Evolutionary conservation across 2,329 filamentous ascomycete species (phyloP).

Genomic region (Dothideomycetes sp.): DNA sequence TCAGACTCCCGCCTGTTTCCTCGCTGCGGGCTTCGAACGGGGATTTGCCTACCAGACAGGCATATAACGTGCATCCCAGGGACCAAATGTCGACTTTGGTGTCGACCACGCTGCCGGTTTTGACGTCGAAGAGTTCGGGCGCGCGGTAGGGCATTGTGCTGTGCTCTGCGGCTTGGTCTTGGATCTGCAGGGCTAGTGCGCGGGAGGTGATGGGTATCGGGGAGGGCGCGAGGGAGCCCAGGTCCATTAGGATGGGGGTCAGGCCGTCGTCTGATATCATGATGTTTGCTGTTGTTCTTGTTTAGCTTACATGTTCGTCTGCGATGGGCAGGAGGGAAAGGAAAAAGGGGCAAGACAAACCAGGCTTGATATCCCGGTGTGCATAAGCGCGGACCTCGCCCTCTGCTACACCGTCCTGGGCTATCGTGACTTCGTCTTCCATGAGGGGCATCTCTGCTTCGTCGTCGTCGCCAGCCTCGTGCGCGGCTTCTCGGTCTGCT

Average conservation of each 20-base stretch:
- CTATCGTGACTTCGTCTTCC: slow-evolving; percentile 60
- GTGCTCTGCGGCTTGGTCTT: slow-evolving; percentile 91
- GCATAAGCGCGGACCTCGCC: slow-evolving; percentile 72
- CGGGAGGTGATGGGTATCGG: slow-evolving; percentile 84
- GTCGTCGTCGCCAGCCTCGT: slow-evolving; percentile 37
- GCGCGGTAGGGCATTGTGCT: slow-evolving; percentile 98
- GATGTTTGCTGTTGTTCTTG: slow-evolving; percentile 57
- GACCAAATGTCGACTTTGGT: slow-evolving; percentile 98
- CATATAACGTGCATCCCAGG: slow-evolving; percentile 92
- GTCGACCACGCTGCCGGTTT: slow-evolving; percentile 82
- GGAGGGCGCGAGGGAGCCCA: slow-evolving; percentile 79
- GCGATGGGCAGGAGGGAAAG: not conserved
- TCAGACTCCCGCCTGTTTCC: slow-evolving; percentile 88
- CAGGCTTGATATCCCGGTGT: slow-evolving; percentile 94
- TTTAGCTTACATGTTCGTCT: not conserved
- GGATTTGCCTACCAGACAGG: slow-evolving; percentile 90
- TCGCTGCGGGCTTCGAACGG: slow-evolving; percentile 94
- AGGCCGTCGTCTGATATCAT: slow-evolving; percentile 93
- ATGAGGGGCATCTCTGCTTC: slow-evolving; percentile 70
- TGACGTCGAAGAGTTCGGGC: slow-evolving; percentile 95
- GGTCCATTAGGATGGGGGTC: slow-evolving; percentile 90
- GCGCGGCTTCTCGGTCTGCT: slow-evolving; percentile 37
- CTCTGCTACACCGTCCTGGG: slow-evolving; percentile 56
- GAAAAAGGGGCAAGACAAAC: slow-evolving; percentile 43
- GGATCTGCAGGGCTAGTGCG: slow-evolving; percentile 79